Evolutionary conservation across 2,329 filamentous ascomycete genomes (phyloP), one percentile per base, ranked within the genome.

Genomic region (Ilyonectria sp.): DNA sequence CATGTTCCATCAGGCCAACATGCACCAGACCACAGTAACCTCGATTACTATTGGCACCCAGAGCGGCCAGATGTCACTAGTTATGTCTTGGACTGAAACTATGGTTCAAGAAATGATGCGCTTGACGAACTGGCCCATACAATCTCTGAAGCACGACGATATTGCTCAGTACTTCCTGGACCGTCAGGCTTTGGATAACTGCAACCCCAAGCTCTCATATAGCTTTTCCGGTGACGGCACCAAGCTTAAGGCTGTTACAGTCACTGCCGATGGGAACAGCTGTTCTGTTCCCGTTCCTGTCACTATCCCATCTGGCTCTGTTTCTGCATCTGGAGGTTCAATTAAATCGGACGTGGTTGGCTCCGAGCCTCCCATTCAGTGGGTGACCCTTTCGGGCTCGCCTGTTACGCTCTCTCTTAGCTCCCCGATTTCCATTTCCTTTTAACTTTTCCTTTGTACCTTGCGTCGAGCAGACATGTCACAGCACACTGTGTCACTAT

Each of bases 1-100:
- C 53, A 71, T 71, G 69, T 71, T 71, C 54, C 69, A 71, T 19
- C 69, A 71, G 67, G 67, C 69, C 46, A 71, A 71, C 49, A 71
- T 71, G 69, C 59, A 65, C 9, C 15, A 17, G 15, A 44, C 44
- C 9, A 64, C 68, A n/a, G 60, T 70, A 19, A 53, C 56, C 2
- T 21, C 65, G 26, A 60, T 67, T 3, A 71, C 64, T 1, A 37
- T 71, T 31, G 69, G 69, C 13, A 52, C 40, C 10, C 59, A 71
- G 35, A 70, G 67, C 0, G 57, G 60, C 11, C 56, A 43, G 17
- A 70, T 71, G 64, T 71, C 69, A 0, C 54, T 71, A 1, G 68
- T 71, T 17, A 64, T 58, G 33, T 35, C 64, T 2, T 71, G 69
- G 69, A 68, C 69, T 43, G 69, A 71, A 60, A 68, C 69, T 21